These are phyloP conservation scores for Candida awuae DNA, from an alignment of 805 yeast genomes.

Conservation along the genomic window DNA sequence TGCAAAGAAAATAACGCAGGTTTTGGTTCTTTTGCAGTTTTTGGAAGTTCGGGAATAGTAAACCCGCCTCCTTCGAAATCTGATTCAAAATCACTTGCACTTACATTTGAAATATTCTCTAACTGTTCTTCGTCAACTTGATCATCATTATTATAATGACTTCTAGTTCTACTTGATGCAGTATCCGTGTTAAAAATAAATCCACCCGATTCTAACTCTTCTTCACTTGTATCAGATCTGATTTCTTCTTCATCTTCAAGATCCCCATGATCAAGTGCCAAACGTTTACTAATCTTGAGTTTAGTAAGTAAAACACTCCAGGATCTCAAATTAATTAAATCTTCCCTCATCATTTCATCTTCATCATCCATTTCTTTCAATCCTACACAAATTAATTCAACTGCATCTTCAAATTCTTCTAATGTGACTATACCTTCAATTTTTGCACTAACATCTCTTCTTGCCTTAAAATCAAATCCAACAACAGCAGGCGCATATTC, in stretches of 20 bases:
- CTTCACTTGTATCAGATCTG: constrained; percentile 4
- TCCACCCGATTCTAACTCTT: constrained; percentile 20
- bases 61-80: constrained; percentile 1
- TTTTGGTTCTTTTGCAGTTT: too few species aligned
- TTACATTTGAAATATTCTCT: constrained; percentile 11
- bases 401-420: constrained; percentile 50
- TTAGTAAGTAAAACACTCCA: constrained; percentile 50
- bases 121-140: constrained; percentile 16
- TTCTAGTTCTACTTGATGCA: constrained; percentile 10
- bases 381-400: constrained; percentile 41
- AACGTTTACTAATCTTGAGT: constrained; percentile 38
- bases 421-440: constrained; percentile 75
- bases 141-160: constrained; percentile 2
- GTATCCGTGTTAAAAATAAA: constrained; percentile 11
- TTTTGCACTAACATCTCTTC: constrained; percentile 46
- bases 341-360: constrained; percentile 35
- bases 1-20: too few species aligned
- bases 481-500: constrained; percentile 85
- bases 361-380: constrained; percentile 43
- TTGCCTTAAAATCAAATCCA: constrained; percentile 62
- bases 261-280: constrained; percentile 42
- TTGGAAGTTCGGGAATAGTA: too few species aligned
- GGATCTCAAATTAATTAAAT: constrained; percentile 41
- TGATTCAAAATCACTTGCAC: constrained; percentile 15
- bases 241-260: constrained; percentile 17